Percentiles rank a stretch among this genome's conserved stretches.
These are phyloP conservation scores for Aspergillus glaucus DNA, from an alignment of 2,329 filamentous ascomycete species.

Conservation along the genomic window DNA sequence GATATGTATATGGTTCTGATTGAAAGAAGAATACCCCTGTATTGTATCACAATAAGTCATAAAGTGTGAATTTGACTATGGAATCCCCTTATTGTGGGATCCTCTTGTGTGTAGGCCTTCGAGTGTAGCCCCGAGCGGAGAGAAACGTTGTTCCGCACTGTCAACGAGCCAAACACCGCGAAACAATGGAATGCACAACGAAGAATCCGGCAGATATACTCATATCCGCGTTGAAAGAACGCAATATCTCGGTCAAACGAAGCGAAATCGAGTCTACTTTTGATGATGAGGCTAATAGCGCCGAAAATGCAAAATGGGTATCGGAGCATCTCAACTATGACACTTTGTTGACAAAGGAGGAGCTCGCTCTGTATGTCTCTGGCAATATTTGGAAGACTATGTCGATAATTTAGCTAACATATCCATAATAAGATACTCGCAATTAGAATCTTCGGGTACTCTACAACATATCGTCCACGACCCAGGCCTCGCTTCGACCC, in stretches of 20 bases:
- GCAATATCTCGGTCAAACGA: constrained; percentile 21
- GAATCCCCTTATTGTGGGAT: neutral
- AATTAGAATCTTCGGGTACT: constrained; percentile 26
- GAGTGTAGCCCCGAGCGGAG: neutral
- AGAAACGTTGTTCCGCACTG: neutral
- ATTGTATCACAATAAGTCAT: neutral
- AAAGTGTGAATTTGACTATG: neutral
- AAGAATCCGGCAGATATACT: constrained; percentile 16
- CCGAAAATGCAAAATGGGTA: constrained; percentile 26
- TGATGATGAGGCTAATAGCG: constrained; percentile 9
- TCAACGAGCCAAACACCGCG: constrained; percentile 4
- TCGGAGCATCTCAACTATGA: constrained; percentile 24
- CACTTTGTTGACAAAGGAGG: constrained; percentile 35
- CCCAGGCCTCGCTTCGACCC: constrained; percentile 22
- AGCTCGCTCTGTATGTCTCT: constrained; percentile 28
- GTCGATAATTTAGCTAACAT: neutral
- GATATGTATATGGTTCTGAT: neutral
- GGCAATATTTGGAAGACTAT: no score
- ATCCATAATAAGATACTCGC: constrained; percentile 25
- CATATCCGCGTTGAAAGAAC: constrained; percentile 23
- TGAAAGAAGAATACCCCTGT: neutral
- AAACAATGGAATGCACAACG: constrained; percentile 10
- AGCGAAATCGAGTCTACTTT: constrained; percentile 25
- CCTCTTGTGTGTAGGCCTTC: no score
- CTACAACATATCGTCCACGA: constrained; percentile 23